A percentile compares a stretch with the other conserved stretches of the same genome.
These are phyloP conservation scores for Leccinum disarticulatum DNA, from an alignment of 768 basidiomycete species.

Conservation along the genomic window DNA sequence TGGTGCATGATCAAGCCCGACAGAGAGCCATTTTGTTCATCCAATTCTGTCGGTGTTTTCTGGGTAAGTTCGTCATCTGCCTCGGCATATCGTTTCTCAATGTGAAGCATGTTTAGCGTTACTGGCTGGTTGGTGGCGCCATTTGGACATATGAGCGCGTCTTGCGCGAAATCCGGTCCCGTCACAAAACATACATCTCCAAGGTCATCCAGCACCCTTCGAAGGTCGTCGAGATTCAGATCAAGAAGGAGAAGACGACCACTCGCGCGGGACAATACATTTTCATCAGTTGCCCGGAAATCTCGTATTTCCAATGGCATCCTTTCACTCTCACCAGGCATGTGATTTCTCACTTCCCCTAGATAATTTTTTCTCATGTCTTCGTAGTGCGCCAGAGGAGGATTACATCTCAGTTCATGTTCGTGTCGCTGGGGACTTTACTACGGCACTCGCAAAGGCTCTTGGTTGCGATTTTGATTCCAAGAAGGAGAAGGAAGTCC, in stretches of 20 bases:
- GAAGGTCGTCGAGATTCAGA: slow-evolving; percentile 92
- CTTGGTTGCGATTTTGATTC: slow-evolving; percentile 81
- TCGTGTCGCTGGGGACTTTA: slow-evolving; percentile 91
- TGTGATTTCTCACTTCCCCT: slow-evolving; percentile 1
- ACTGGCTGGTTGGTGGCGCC: slow-evolving; percentile 85
- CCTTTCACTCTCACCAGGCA: slow-evolving; percentile 92
- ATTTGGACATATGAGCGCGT: slow-evolving; percentile 89
- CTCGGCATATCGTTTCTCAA: slow-evolving; percentile 5
- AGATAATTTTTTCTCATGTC: neutral
- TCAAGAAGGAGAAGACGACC: slow-evolving; percentile 92
- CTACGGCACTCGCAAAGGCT: slow-evolving; percentile 72
- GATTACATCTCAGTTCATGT: slow-evolving; percentile 95
- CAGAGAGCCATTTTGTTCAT: slow-evolving; percentile 83
- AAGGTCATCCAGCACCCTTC: slow-evolving; percentile 96
- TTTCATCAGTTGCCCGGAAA: slow-evolving; percentile 86
- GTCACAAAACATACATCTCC: slow-evolving; percentile 89
- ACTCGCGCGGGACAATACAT: slow-evolving; percentile 90
- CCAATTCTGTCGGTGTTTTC: slow-evolving; percentile 85
- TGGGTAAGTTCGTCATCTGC: slow-evolving; percentile 60
- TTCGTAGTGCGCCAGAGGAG: slow-evolving; percentile 81
- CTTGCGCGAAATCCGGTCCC: slow-evolving; percentile 86
- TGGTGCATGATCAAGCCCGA: slow-evolving; percentile 97
- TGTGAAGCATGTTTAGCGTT: slow-evolving; percentile 50
- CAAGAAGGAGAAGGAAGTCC: slow-evolving; percentile 47
- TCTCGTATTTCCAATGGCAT: slow-evolving; percentile 97